These are phyloP conservation scores for Kuraishia piskuri DNA, from an alignment of 805 yeast genomes.

Conservation along the genomic window DNA sequence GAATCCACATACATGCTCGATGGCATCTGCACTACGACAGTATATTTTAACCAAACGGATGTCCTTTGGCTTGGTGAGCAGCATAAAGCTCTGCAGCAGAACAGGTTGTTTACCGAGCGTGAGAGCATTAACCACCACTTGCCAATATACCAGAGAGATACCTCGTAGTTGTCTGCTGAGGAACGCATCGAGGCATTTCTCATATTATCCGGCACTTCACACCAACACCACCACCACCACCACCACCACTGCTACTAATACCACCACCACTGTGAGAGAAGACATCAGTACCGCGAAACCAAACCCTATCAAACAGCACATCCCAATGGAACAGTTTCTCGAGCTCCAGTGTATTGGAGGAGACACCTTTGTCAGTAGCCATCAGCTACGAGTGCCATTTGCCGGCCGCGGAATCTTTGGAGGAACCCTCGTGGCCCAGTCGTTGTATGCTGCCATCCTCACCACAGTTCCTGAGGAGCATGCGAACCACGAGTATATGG, in stretches of 20 bases:
- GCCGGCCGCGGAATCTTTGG: slow-evolving; percentile 66
- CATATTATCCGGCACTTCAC: not conserved
- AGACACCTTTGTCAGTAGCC: slow-evolving; percentile 15
- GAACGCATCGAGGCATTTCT: not conserved
- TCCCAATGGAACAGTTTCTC: slow-evolving; percentile 6
- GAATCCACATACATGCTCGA: too few species aligned
- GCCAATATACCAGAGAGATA: not conserved
- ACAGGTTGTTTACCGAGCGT: not conserved
- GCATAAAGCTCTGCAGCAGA: not conserved
- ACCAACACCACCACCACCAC: not conserved
- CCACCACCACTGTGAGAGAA: not conserved
- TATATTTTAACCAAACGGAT: not conserved
- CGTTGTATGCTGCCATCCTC: slow-evolving; percentile 51
- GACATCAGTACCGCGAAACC: too few species aligned
- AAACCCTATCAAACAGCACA: not conserved
- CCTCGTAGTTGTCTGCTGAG: not conserved
- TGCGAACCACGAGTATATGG: not conserved
- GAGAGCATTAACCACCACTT: too few species aligned
- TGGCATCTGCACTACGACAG: too few species aligned
- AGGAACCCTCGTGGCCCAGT: slow-evolving; percentile 60
- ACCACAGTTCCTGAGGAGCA: slow-evolving; percentile 9
- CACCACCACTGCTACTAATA: not conserved
- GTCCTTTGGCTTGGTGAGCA: not conserved
- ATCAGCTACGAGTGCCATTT: slow-evolving; percentile 29
- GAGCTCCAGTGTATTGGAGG: slow-evolving; percentile 12